These are phyloP conservation scores for Mycena latifolia DNA, from an alignment of 768 basidiomycete species.

Conservation along the genomic window DNA sequence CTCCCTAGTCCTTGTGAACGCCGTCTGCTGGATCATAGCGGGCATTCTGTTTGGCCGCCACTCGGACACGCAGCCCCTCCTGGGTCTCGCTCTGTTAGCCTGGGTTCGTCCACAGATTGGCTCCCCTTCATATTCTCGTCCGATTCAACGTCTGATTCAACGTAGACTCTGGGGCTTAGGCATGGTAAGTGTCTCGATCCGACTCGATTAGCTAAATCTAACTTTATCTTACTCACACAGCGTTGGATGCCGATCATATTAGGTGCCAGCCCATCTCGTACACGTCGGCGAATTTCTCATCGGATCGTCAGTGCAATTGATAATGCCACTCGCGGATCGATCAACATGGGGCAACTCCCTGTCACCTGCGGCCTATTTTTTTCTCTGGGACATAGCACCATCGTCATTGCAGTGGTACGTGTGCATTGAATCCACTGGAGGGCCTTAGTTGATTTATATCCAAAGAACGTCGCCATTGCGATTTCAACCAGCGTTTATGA, in stretches of 20 bases:
- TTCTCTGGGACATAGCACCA: constrained; percentile 91
- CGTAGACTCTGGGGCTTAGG: constrained; percentile 82
- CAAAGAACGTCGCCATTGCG: constrained; percentile 79
- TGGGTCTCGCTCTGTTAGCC: constrained; percentile 83
- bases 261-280: constrained; percentile 58
- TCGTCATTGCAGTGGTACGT: constrained; percentile 82
- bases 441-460: constrained; percentile 5
- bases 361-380: constrained; percentile 93
- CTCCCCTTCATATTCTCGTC: too few species aligned
- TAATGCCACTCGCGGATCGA: constrained; percentile 86
- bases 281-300: too few species aligned
- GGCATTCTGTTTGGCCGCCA: constrained; percentile 70
- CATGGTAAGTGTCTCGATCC: constrained; percentile 68
- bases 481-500: constrained; percentile 77
- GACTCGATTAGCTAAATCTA: not conserved
- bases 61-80: constrained; percentile 53
- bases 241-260: constrained; percentile 91
- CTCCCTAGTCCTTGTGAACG: constrained; percentile 73
- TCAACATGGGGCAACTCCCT: constrained; percentile 79
- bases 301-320: constrained; percentile 74
- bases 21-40: constrained; percentile 77
- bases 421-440: not conserved
- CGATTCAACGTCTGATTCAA: not conserved
- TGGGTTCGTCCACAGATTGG: constrained; percentile 77
- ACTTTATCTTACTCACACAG: constrained; percentile 48